Conservation (phyloP, 148 eudicot genomes). For the Agrostemma githago region DNA sequence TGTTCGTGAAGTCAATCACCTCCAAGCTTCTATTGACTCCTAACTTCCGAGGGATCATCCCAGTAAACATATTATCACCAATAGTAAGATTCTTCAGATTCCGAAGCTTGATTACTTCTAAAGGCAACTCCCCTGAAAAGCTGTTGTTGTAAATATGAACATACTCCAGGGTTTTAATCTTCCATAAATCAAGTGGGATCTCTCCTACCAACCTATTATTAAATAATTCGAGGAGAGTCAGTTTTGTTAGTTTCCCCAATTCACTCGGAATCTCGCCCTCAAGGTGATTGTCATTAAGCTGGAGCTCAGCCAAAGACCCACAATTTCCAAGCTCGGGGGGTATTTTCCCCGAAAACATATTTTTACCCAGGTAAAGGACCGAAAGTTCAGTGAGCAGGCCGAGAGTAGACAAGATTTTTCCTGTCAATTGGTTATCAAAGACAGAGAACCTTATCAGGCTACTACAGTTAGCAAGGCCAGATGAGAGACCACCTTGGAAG, state of each 20-base stretch:
- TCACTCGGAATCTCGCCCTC: conserved; percentile 65
- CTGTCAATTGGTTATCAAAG: conserved; percentile 43
- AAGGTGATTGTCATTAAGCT: conserved; percentile 43
- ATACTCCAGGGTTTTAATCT: conserved; percentile 46
- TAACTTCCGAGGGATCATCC: conserved; percentile 55
- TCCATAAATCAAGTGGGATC: conserved; percentile 61
- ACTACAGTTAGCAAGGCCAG: conserved; percentile 54
- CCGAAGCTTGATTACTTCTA: conserved; percentile 45
- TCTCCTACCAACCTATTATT: conserved; percentile 56
- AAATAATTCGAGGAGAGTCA: conserved; percentile 37
- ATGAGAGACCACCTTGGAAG: conserved; percentile 44
- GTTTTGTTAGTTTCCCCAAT: conserved; percentile 42
- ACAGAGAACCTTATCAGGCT: conserved; percentile 41
- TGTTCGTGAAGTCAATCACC: conserved; percentile 52
- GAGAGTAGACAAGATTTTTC: conserved; percentile 57
- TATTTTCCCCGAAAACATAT: conserved; percentile 52
- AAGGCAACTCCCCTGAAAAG: conserved; percentile 60
- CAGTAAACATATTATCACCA: conserved; percentile 53
- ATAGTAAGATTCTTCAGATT: conserved; percentile 47
- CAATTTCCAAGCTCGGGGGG: conserved; percentile 77
- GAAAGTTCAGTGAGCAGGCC: conserved; percentile 45
- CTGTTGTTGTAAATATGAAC: conserved; percentile 45
- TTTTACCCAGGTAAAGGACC: conserved; percentile 44
- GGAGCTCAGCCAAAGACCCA: conserved; percentile 37
- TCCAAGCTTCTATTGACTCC: conserved; percentile 57